Percentiles rank a stretch among this genome's conserved stretches.
These are phyloP conservation scores for Puccinia polysora DNA, from an alignment of 1,284 basidiomycete genomes.

Conservation along the genomic window DNA sequence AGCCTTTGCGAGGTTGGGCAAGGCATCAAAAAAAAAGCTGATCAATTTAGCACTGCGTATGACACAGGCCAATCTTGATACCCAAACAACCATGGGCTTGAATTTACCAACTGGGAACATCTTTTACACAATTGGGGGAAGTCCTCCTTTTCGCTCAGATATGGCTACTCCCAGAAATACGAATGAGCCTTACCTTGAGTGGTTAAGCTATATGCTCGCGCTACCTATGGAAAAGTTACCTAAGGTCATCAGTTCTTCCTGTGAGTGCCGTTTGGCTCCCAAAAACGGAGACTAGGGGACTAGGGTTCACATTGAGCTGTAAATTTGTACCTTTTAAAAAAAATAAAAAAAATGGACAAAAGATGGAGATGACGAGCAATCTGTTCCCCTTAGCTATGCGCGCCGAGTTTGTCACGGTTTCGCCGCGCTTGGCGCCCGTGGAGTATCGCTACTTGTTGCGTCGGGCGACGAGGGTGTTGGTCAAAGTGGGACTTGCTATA, in stretches of 20 bases:
- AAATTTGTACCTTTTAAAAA: not conserved
- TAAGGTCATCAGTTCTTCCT: constrained; percentile 40
- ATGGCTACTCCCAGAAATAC: constrained; percentile 2
- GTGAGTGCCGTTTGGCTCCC: constrained; percentile 19
- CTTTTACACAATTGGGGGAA: constrained; percentile 36
- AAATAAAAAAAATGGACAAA: not conserved
- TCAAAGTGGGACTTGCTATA: constrained; percentile 14
- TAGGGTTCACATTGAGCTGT: not conserved
- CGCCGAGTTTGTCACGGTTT: constrained; percentile 52
- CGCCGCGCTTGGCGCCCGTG: constrained; percentile 53
- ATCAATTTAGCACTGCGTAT: not conserved
- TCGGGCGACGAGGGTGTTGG: constrained; percentile 51
- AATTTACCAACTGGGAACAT: constrained; percentile 25
- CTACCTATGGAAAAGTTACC: constrained; percentile 22
- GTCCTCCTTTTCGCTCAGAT: constrained; percentile 18
- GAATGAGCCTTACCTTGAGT: constrained; percentile 39
- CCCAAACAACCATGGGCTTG: constrained; percentile 34
- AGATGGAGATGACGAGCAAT: constrained; percentile 48
- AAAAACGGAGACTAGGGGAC: not conserved
- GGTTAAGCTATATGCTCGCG: constrained; percentile 32
- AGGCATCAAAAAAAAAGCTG: not conserved
- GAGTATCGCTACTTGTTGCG: constrained; percentile 54
- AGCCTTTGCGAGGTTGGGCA: not conserved
- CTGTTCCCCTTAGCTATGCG: constrained; percentile 45
- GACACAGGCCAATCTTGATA: constrained; percentile 36